Percentiles rank a stretch among this genome's conserved stretches.
Conservation (phyloP, 768 basidiomycete genomes). For the Rhizopogon rudus region DNA sequence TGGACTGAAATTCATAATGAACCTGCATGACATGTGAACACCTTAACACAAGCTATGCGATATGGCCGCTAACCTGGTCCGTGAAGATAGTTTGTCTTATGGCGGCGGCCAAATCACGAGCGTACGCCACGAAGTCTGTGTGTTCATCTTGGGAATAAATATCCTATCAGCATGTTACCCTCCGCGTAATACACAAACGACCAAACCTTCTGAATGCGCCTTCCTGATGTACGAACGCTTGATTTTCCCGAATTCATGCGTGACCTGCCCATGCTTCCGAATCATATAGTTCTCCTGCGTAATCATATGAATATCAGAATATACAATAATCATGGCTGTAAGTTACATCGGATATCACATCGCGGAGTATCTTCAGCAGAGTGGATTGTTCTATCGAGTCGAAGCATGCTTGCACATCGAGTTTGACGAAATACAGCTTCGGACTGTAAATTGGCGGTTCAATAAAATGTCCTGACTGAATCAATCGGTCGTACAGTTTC, state of each 20-base stretch:
- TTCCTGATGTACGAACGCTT: slow-evolving; percentile 53
- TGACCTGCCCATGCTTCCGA: slow-evolving; percentile 66
- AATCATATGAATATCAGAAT: background rate
- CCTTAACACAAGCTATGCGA: background rate
- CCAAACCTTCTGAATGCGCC: slow-evolving; percentile 62
- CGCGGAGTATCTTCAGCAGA: slow-evolving; percentile 68
- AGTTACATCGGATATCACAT: slow-evolving; percentile 66
- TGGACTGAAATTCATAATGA: slow-evolving; percentile 45
- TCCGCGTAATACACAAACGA: background rate
- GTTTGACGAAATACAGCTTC: slow-evolving; percentile 90
- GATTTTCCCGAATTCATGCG: slow-evolving; percentile 48
- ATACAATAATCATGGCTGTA: background rate
- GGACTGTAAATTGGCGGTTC: slow-evolving; percentile 46
- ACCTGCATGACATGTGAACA: slow-evolving; percentile 32
- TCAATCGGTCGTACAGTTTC: slow-evolving; percentile 42
- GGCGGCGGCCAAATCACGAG: slow-evolving; percentile 56
- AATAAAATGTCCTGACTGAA: background rate
- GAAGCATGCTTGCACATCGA: slow-evolving; percentile 95
- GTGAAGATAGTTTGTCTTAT: slow-evolving; percentile 79
- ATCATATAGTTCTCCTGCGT: slow-evolving; percentile 67
- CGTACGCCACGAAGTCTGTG: slow-evolving; percentile 68
- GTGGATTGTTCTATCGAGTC: slow-evolving; percentile 92
- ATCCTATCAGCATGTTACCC: background rate
- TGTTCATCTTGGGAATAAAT: slow-evolving; percentile 53
- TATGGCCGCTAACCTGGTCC: slow-evolving; percentile 55